These are phyloP conservation scores for Daldinia caldariorum DNA, from an alignment of 495 filamentous ascomycete genomes.

Conservation along the genomic window DNA sequence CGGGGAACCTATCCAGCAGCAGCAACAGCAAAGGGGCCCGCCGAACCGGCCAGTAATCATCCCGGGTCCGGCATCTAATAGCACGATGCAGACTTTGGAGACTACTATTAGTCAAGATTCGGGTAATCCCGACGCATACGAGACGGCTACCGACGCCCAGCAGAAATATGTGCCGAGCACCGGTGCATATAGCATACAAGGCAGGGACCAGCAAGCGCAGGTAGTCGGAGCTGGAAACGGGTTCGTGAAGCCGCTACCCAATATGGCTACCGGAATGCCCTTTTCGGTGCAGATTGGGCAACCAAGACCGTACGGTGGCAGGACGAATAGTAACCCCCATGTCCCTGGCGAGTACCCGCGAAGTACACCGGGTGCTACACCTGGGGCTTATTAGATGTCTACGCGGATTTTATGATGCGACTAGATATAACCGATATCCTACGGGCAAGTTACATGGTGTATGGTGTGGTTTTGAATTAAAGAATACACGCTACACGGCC, in stretches of 20 bases:
- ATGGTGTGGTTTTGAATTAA: not conserved
- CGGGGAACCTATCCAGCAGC: constrained; percentile 45
- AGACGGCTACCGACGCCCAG: constrained; percentile 37
- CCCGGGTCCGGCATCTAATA: constrained; percentile 26
- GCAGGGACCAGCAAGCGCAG: constrained; percentile 7
- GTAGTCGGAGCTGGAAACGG: constrained; percentile 19
- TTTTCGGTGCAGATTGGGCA: constrained; percentile 34
- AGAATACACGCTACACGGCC: not conserved
- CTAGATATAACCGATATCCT: not conserved
- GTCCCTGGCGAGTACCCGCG: constrained; percentile 68
- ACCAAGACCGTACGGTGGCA: constrained; percentile 34
- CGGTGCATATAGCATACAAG: constrained; percentile 27
- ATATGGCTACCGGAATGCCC: constrained; percentile 9
- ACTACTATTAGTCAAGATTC: constrained; percentile 45
- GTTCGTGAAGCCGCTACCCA: constrained; percentile 27
- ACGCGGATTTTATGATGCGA: not conserved
- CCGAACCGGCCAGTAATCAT: constrained; percentile 27
- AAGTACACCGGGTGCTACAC: constrained; percentile 37
- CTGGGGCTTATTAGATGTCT: constrained; percentile 25
- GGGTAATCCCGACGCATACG: constrained; percentile 41
- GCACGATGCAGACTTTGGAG: constrained; percentile 23
- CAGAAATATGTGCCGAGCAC: constrained; percentile 35
- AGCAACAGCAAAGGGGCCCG: constrained; percentile 3
- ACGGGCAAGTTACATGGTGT: not conserved
- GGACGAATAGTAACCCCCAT: constrained; percentile 59